Base-by-base conservation (phyloP, 345 rosid species). In the Moringa oleifera region DNA sequence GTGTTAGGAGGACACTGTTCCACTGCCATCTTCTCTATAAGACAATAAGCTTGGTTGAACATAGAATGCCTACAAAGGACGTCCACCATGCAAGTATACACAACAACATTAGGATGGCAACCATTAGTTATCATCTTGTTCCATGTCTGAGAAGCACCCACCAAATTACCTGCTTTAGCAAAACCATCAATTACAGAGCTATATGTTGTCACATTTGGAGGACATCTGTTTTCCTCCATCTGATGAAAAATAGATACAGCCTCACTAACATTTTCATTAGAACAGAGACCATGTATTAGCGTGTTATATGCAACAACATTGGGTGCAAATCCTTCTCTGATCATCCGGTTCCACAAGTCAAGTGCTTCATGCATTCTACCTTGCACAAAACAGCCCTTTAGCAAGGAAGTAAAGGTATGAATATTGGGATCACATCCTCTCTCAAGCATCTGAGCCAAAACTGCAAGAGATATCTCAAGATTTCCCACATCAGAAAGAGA, bases 1-100 rank as follows among this genome's bases (percentile, higher is more conserved):
- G 70, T 74, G 60, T 76, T 83, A 58, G 96, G 97, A 73, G 82
- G 71, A 66, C 90, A 87, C 54, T 77, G 80, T 37, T 82, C 79
- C 55, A 61, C 59, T 9, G 51, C 51, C 97, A 88, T 93, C 25
- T 75, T 81, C 52, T 84, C 78, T 51, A 88, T 71, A 28, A 90
- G 86, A 75, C 67, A 74, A 46, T 72, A 77, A 69, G 89, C 97
- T 74, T 82, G 80, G 73, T 71, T 67, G 57, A 87, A 87, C 87
- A 87, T 70, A 31, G 59, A 73, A 64, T 78, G 85, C 63, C 71
- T 68, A 64, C 97, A 93, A 62, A 90, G 88, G 50, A 75, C 83
- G 66, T 82, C 77, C 53, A 93, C 84, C 97, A 93, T 90, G 77
- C 86, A 79, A 22, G 96, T 90, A 69, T 90, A 90, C n/a, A 78